Percentiles rank a stretch among this genome's conserved stretches.
Conservation (phyloP, 2,329 filamentous ascomycete genomes). For the Byssoonygena ceratinophila region DNA sequence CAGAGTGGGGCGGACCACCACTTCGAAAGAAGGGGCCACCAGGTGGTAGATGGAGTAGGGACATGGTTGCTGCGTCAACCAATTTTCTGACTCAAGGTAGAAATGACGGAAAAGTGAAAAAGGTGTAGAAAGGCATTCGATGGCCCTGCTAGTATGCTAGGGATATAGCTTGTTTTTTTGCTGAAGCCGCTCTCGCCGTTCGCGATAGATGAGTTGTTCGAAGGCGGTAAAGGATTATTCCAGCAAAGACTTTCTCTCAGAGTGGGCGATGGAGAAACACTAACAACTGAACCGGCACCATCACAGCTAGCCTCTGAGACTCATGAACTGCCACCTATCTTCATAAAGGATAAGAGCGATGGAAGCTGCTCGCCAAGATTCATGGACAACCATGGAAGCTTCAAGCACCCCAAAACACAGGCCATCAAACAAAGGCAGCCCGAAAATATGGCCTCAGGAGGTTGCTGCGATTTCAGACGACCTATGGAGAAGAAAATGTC, state of each 20-base stretch:
- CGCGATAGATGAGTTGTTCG: too few relatives aligned
- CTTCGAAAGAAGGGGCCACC: background rate
- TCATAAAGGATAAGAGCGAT: conserved; percentile 1
- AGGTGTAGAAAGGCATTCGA: too few relatives aligned
- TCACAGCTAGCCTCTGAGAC: background rate
- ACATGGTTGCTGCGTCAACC: background rate
- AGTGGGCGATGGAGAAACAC: too few relatives aligned
- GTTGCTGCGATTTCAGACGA: conserved; percentile 1
- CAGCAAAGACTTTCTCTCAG: too few relatives aligned
- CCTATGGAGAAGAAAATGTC: conserved; percentile 7
- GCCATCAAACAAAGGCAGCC: conserved; percentile 6
- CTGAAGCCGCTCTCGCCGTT: too few relatives aligned
- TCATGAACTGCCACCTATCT: background rate
- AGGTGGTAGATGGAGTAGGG: background rate
- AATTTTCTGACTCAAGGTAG: too few relatives aligned
- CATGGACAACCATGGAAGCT: background rate
- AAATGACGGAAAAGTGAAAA: too few relatives aligned
- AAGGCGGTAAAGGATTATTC: too few relatives aligned
- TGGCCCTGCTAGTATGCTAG: too few relatives aligned
- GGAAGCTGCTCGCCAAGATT: background rate
- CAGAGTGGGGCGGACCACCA: background rate
- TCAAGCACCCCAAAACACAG: conserved; percentile 3
- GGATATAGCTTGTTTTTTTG: too few relatives aligned
- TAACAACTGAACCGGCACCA: too few relatives aligned
- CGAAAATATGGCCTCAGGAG: conserved; percentile 1